phyloP scores from a whole-genome alignment of 2,329 filamentous ascomycete species.

The Fusarium stilboides region DNA sequence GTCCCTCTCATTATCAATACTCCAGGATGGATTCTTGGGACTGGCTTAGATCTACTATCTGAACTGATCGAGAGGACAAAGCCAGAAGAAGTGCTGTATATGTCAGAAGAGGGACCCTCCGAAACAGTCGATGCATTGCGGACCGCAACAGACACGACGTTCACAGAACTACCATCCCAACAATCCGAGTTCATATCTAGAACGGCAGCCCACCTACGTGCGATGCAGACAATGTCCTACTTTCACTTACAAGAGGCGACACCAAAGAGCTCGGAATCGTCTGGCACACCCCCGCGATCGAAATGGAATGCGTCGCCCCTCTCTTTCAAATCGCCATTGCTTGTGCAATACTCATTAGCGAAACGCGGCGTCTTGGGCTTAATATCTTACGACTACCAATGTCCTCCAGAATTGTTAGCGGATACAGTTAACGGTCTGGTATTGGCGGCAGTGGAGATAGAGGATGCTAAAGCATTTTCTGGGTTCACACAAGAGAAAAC shows the following conservation, averaged over 20 bases:
- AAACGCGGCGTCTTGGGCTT: conserved; percentile 73
- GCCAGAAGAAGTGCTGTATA: conserved; percentile 76
- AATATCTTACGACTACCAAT: conserved; percentile 76
- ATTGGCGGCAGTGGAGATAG: conserved; percentile 75
- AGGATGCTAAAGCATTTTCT: conserved; percentile 67
- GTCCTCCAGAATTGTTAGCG: conserved; percentile 69
- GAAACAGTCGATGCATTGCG: conserved; percentile 70
- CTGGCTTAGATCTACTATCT: conserved; percentile 75
- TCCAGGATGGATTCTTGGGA: conserved; percentile 80
- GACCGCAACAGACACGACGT: conserved; percentile 59
- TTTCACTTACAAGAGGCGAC: conserved; percentile 68
- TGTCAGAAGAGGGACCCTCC: conserved; percentile 74
- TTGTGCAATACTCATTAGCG: conserved; percentile 71
- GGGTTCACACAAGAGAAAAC: conserved; percentile 36
- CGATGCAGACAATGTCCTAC: conserved; percentile 86
- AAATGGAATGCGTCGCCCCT: conserved; percentile 71
- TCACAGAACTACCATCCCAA: conserved; percentile 73
- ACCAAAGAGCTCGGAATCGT: conserved; percentile 39
- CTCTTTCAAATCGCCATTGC: conserved; percentile 70
- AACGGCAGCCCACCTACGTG: conserved; percentile 75
- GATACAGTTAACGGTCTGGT: conserved; percentile 80
- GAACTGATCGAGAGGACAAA: conserved; percentile 68
- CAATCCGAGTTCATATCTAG: conserved; percentile 68
- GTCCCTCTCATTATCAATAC: conserved; percentile 80
- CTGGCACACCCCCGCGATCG: conserved; percentile 22